Evolutionary conservation across 306 rosid species (phyloP), one percentile per base, ranked within the genome.

Genomic region (Vachellia collinsii): DNA sequence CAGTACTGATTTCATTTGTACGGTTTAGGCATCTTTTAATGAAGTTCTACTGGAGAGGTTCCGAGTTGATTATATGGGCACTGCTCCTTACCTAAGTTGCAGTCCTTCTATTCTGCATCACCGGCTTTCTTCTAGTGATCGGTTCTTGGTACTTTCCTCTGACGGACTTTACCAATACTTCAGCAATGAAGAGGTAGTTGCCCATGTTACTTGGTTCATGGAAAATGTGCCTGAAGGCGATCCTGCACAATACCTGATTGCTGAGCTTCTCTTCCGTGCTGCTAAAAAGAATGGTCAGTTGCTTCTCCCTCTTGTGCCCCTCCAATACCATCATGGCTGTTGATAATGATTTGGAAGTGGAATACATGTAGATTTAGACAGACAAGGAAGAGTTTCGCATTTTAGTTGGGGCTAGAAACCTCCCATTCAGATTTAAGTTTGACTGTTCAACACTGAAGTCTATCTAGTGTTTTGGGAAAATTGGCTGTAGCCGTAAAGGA

Each of bases 241-340:
- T 83, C 94, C 94, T 76, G 94, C 94, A n/a, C 94, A 90, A 79
- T 86, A 86, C 81, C 90, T 90, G 25, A 88, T 90, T 36, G 90
- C 91, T 7, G 91, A 90, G 84, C 91, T 90, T 83, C 91, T 90
- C 81, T 83, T 90, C 79, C 88, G 94, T 77, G 94, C 94, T 12
- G 91, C 94, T 29, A 88, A 90, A 81, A 90, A 88, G 83, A 86
- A 88, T 77, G 91, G 94, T 88, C 20, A 86, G 90, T 88, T 72
- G 62, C 48, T 61, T 83, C 39, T 80, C 25, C 42, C 22, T 72
- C 37, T 68, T 69, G 36, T 8, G 70, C 25, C 76, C 16, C 59
- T 83, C 34, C 44, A 20, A 8, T 56, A 8, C 63, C 68, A 19
- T 25, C 61, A 25, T 74, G 43, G 46, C 36, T 34, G 68, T 34